These are phyloP conservation scores for Yarrowia alimentaria DNA, from an alignment of 805 yeast species.

Conservation along the genomic window DNA sequence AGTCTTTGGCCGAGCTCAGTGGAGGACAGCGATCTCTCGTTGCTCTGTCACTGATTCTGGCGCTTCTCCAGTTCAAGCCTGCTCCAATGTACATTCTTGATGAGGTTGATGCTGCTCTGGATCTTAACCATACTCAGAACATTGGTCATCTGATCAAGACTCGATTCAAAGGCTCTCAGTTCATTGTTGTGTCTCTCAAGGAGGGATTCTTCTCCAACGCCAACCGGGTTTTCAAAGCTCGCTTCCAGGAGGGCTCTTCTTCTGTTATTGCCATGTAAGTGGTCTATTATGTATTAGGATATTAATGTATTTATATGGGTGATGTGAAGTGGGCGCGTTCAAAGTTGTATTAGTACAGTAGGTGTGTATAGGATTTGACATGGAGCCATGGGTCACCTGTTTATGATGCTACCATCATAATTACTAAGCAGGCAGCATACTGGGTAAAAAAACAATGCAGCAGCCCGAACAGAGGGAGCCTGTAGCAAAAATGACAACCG, in stretches of 20 bases:
- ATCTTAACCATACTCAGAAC: constrained; percentile 94
- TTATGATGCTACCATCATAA: too few species aligned
- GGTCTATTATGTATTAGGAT: not conserved
- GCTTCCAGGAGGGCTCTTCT: constrained; percentile 96
- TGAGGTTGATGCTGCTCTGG: constrained; percentile 98
- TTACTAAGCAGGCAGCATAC: too few species aligned
- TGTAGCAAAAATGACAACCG: constrained; percentile 22
- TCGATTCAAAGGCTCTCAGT: constrained; percentile 91
- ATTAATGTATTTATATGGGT: constrained; percentile 22
- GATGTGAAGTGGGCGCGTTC: too few species aligned
- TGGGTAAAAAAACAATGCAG: not conserved
- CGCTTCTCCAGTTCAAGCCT: constrained; percentile 89
- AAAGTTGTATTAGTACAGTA: too few species aligned
- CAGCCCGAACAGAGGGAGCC: too few species aligned
- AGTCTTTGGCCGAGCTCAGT: constrained; percentile 86
- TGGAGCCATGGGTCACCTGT: too few species aligned
- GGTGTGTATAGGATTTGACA: too few species aligned
- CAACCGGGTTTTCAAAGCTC: constrained; percentile 84
- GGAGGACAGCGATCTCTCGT: constrained; percentile 97
- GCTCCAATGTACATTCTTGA: constrained; percentile 98
- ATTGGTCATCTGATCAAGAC: constrained; percentile 96
- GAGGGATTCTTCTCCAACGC: constrained; percentile 99
- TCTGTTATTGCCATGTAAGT: constrained; percentile 52
- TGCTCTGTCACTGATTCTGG: constrained; percentile 88
- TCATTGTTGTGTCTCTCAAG: constrained; percentile 91